Evolutionary conservation across 2,329 filamentous ascomycete species (phyloP), one percentile per base, ranked within the genome.

Genomic region (Mycocentrospora acerina): DNA sequence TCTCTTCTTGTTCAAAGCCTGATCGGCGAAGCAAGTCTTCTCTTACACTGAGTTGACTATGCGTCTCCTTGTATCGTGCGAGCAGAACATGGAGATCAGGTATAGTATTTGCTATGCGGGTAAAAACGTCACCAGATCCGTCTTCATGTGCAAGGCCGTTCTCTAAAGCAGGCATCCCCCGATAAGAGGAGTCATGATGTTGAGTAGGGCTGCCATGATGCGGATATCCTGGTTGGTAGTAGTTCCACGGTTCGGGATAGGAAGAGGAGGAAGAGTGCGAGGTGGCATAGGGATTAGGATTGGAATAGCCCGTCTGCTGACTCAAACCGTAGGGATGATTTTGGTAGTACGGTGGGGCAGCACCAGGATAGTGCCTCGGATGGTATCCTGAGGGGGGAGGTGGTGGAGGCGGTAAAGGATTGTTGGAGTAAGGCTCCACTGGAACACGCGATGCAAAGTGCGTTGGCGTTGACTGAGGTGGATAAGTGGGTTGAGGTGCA

Each of bases 391-490:
- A 51, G 88, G 71, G 73, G 88, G 46, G 77, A 81, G 64, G 85
- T 90, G 77, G 82, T 90, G 60, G 75, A 90, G 47, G 81, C 19
- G 19, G 19, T 22, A 22, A 22, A 22, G 19, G 19, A 22, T 22
- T 22, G 78, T 52, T 78, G 69, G 52, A 45, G 50, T 67, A 67
- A 42, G 48, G 44, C 40, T 67, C 63, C 17, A 51, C 42, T 44
- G 64, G 64, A 26, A 66, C 62, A 41, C 62, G 57, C 39, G 61
- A 64, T 38, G 64, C 62, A 45, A 66, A 67, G 32, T 60, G 61
- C 46, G 57, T 42, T 50, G 57, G 53, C 48, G 57, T 43, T 49
- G 56, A 48, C 42, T 53, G 52, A 15, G 44, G 55, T 52, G 53
- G 47, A 29, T 50, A 57, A 26, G 36, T 24, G 17, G 19, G 9